Percentiles rank a stretch among this genome's conserved stretches.
Conservation (phyloP, 2,329 filamentous ascomycete genomes). For the Ophiostoma quercus region DNA sequence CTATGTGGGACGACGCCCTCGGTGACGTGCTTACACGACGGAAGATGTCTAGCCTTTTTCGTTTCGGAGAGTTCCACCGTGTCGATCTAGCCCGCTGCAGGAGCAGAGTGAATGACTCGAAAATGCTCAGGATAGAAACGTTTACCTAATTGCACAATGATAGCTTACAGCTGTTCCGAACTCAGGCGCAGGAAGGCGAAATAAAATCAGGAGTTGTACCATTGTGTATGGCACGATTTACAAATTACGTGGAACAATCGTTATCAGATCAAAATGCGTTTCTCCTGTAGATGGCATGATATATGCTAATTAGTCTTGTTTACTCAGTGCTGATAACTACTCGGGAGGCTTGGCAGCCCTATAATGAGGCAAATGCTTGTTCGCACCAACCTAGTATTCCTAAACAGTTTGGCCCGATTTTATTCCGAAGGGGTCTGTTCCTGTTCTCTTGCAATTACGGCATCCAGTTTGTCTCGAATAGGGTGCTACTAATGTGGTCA, state of each 20-base stretch:
- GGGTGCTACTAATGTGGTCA: not conserved
- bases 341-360: not conserved
- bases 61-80: not conserved
- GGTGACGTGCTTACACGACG: slow-evolving; percentile 1
- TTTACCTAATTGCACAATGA: not conserved
- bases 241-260: not conserved
- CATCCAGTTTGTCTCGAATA: not conserved
- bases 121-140: not conserved
- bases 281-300: not conserved
- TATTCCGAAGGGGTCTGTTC: not conserved
- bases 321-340: not conserved
- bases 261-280: not conserved
- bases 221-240: slow-evolving; percentile 2
- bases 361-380: not conserved
- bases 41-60: not conserved
- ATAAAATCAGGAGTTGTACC: not conserved
- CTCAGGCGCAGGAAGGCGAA: not conserved
- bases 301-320: not conserved
- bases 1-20: not conserved
- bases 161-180: not conserved
- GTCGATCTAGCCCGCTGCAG: slow-evolving; percentile 9
- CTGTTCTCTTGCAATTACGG: not conserved
- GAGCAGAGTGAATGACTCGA: not conserved
- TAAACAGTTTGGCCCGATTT: not conserved
- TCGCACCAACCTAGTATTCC: not conserved